Conservation (phyloP, 2,329 filamentous ascomycete species). For the Microdochium nivale region DNA sequence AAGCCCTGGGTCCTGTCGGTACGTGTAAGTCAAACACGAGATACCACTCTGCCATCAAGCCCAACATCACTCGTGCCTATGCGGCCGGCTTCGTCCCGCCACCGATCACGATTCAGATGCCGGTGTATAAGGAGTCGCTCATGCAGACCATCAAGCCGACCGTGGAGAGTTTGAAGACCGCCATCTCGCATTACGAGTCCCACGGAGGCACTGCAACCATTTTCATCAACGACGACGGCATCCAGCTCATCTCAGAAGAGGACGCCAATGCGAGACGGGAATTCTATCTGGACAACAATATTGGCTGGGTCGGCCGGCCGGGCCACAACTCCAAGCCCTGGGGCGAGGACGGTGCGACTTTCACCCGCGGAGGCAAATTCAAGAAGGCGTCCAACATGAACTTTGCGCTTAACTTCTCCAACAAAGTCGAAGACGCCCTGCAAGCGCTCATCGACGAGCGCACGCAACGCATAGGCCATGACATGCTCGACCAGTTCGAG, state of each 20-base stretch:
- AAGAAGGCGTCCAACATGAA: conserved; percentile 65
- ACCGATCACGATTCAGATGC: conserved; percentile 36
- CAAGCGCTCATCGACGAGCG: conserved; percentile 8
- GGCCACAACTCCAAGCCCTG: conserved; percentile 29
- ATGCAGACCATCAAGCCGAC: conserved; percentile 37
- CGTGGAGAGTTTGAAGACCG: conserved; percentile 35
- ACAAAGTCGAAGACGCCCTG: conserved; percentile 45
- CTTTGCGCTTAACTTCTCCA: conserved; percentile 47
- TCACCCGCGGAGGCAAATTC: conserved; percentile 47
- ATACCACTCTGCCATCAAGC: conserved; percentile 11
- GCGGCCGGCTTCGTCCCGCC: conserved; percentile 9
- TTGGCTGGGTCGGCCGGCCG: conserved; percentile 37
- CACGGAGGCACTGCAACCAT: conserved; percentile 34
- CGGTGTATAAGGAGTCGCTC: conserved; percentile 33
- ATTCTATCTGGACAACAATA: conserved; percentile 41
- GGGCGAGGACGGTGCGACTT: conserved; percentile 29
- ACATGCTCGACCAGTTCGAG: conserved; percentile 13
- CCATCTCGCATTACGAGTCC: conserved; percentile 22
- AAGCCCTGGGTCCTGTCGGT: conserved; percentile 1
- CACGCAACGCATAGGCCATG: background rate
- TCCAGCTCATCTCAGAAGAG: conserved; percentile 40
- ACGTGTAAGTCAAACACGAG: background rate
- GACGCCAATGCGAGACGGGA: conserved; percentile 30
- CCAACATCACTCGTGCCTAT: conserved; percentile 4
- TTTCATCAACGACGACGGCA: conserved; percentile 55